Evolutionary conservation across 371 early-diverging fungal genomes (phyloP), one percentile per base, ranked within the genome.

Genomic region (Mucor plumbeus): DNA sequence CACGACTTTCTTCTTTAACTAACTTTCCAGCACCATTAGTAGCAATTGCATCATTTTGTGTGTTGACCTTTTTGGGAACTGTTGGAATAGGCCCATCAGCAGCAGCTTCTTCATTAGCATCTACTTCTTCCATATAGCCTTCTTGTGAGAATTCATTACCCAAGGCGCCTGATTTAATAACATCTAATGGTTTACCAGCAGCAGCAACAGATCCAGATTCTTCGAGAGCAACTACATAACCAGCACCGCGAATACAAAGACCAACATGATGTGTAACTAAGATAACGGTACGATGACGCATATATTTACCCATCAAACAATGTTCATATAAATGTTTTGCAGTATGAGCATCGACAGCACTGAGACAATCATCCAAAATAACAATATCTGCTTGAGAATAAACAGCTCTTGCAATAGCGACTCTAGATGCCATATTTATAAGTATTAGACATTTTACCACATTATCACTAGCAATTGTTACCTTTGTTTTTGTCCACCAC

Each of bases 231-330:
- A 91, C 92, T n/a, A 94, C 82, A 66, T 87, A 87, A 36, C 83
- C 84, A 31, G 91, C 90, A 59, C 86, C 84, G 13, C 86, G 84
- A 38, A 96, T 73, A 57, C 93, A 91, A 56, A 92, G 83, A 7
- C 86, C 79, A 7, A 94, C 90, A 48, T 94, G 90, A 70, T 97
- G 94, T 0, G 96, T 95, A 1, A 94, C 96, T 34, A 97, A 78
- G 21, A 97, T 83, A 13, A 91, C 81, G 0, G 96, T 96, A 9
- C 95, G 87, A 9, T 87, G 85, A 15, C 71, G 76, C 88, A 97
- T 83, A 65, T 91, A 70, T 17, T 80, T 73, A 9, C 90, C 88
- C 33, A 87, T 80, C 59, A 94, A 62, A 65, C 94, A 94, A 50
- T 87, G 72, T 31, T 83, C 80, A 43, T 90, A 85, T 26, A 96